Evolutionary conservation across 2,329 filamentous ascomycete species (phyloP).

Genomic region (Ceratocystis diversiconidia): DNA sequence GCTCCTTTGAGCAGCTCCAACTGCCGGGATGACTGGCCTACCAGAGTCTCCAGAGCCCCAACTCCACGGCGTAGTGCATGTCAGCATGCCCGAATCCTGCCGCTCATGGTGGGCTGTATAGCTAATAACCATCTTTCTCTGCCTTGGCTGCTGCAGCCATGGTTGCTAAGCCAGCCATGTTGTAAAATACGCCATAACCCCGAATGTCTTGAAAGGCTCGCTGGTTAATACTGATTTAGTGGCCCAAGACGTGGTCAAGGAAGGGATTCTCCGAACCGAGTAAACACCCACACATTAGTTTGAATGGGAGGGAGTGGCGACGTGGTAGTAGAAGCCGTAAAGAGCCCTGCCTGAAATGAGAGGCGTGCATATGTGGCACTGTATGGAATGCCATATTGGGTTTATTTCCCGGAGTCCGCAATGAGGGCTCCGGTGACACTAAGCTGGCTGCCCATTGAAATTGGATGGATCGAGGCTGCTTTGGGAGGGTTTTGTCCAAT

Average conservation of each 20-base stretch:
- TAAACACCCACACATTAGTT: background rate
- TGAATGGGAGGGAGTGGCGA: background rate
- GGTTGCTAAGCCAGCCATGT: background rate
- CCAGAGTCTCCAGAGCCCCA: too few relatives aligned
- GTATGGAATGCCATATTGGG: background rate
- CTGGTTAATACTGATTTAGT: background rate
- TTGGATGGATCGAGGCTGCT: background rate
- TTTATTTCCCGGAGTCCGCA: background rate
- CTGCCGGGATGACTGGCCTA: too few relatives aligned
- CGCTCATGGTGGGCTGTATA: too few relatives aligned
- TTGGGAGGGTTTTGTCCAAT: background rate
- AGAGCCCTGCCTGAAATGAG: background rate
- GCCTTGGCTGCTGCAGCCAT: background rate
- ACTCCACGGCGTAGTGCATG: background rate
- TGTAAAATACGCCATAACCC: background rate
- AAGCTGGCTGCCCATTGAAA: background rate
- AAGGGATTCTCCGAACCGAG: background rate
- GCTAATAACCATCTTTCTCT: background rate
- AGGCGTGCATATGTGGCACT: background rate
- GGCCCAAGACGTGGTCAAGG: background rate
- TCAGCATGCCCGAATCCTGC: too few relatives aligned
- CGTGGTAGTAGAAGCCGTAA: background rate
- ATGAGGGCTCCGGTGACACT: background rate
- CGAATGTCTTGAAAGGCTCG: background rate
- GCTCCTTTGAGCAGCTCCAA: too few relatives aligned